Evolutionary conservation across 352 stramenopile genomes (phyloP).

Genomic region (Phytophthora syringae): DNA sequence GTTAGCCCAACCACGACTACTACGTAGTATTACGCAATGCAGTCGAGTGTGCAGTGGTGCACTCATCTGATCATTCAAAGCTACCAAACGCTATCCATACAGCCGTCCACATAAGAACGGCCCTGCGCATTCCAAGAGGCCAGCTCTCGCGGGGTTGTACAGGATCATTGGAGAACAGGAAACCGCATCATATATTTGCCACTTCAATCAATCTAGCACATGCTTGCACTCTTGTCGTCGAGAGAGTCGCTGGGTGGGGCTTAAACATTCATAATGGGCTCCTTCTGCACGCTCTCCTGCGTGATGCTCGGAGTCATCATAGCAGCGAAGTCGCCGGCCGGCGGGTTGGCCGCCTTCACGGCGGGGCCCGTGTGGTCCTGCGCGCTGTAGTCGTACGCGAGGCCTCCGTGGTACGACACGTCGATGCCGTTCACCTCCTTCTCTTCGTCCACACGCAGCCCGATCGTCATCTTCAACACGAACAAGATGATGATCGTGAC

Average conservation of each 20-base stretch:
- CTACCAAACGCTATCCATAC: too few relatives aligned
- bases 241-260: slow-evolving; percentile 1
- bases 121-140: too few relatives aligned
- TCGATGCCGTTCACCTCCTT: slow-evolving; percentile 83
- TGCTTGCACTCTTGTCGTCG: too few relatives aligned
- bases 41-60: too few relatives aligned
- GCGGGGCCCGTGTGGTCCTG: slow-evolving; percentile 18
- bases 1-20: too few relatives aligned
- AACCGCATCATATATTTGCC: slow-evolving; percentile 9
- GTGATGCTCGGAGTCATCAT: slow-evolving; percentile 27
- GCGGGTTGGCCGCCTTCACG: slow-evolving; percentile 25
- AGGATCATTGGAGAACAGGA: too few relatives aligned
- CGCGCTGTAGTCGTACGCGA: slow-evolving; percentile 66
- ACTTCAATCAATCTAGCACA: slow-evolving; percentile 21
- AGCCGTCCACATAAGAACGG: too few relatives aligned
- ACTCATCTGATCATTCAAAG: too few relatives aligned
- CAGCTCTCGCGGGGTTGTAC: too few relatives aligned
- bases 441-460: slow-evolving; percentile 72
- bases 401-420: slow-evolving; percentile 77
- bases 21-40: too few relatives aligned
- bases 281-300: slow-evolving; percentile 22
- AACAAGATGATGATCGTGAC: slow-evolving; percentile 77
- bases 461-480: slow-evolving; percentile 71
- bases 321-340: slow-evolving; percentile 18
- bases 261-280: slow-evolving; percentile 35